Evolutionary conservation across 176 grass and related monocot genomes (phyloP).

Genomic region (Carex parvula): DNA sequence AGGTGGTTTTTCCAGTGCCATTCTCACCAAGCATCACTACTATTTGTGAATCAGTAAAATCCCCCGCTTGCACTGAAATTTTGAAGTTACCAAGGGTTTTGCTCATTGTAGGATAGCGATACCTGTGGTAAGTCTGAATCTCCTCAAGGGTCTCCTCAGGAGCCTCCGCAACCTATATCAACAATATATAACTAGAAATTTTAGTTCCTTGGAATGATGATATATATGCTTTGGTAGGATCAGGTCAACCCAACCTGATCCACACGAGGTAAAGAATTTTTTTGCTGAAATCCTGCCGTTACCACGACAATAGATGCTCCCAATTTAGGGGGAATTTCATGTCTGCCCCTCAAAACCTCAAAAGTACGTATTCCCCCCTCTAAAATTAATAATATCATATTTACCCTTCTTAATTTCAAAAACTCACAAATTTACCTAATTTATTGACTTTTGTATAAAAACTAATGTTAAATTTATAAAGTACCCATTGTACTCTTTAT

Average conservation of each 20-base stretch:
- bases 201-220: not conserved
- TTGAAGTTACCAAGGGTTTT: conserved; percentile 85
- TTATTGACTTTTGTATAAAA: too few species aligned
- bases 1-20: conserved; percentile 81
- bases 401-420: too few species aligned
- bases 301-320: not conserved
- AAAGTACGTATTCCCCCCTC: too few species aligned
- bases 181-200: not conserved
- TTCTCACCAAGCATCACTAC: conserved; percentile 92
- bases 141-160: conserved; percentile 66
- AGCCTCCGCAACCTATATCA: conserved; percentile 61
- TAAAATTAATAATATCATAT: too few species aligned
- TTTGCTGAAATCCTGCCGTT: not conserved
- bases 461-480: too few species aligned
- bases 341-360: too few species aligned
- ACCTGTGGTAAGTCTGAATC: conserved; percentile 67
- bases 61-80: conserved; percentile 55
- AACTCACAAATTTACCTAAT: too few species aligned
- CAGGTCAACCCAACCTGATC: not conserved
- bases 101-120: conserved; percentile 83
- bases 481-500: too few species aligned
- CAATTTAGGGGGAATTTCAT: too few species aligned
- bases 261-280: not conserved
- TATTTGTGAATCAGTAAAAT: conserved; percentile 84
- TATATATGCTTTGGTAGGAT: not conserved